Base-by-base conservation (phyloP, 352 stramenopile species). In the Phytophthora pisi region DNA sequence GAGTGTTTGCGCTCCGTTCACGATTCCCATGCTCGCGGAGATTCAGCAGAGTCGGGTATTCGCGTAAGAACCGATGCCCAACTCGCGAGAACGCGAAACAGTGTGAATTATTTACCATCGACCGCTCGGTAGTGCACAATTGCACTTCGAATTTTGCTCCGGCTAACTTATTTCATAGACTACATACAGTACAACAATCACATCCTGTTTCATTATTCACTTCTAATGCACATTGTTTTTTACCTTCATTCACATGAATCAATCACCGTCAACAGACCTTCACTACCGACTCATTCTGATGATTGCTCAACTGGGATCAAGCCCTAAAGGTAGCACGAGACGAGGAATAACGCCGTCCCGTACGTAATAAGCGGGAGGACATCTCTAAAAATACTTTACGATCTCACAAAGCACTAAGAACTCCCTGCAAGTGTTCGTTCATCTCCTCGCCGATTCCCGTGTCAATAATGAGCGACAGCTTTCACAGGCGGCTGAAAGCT, bases 11-110 rank as follows among this genome's bases (percentile, higher is more conserved):
- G 68, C 75, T 45, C 67, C 69, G 64, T 89, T 89, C 34, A 89
- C 80, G 16, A 65, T 73, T 13, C 64, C 72, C 16, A 86, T 90
- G 81, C 72, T 88, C 43, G 68, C 71, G 40, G 68, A 83, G 46
- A 82, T 90, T 49, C 78, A 82, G 66, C 78, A 78, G 54, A 92
- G 81, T 70, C 75, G 69, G 61, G 59, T 92, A 47, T 87, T 92
- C 61, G 81, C 61, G 46, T 90, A 58, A 74, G 28, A 66, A 26
- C 23, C 23, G 23, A 26, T 26, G 23, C 23, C 23, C 23, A 26
- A 26, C 3, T 26, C 23, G 23, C 23, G 46, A 11, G 42, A 49
- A 49, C 16, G n/a, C n/a, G 54, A 43, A 58, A 57, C 38, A 57
- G 11, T 36, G 26, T 51, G 36, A 26, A 60, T 46, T 51, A 59